A percentile compares a stretch with the other conserved stretches of the same genome.
Evolutionary conservation across 2,329 filamentous ascomycete species (phyloP).

Genomic region (Aspergillus eucalypticola): DNA sequence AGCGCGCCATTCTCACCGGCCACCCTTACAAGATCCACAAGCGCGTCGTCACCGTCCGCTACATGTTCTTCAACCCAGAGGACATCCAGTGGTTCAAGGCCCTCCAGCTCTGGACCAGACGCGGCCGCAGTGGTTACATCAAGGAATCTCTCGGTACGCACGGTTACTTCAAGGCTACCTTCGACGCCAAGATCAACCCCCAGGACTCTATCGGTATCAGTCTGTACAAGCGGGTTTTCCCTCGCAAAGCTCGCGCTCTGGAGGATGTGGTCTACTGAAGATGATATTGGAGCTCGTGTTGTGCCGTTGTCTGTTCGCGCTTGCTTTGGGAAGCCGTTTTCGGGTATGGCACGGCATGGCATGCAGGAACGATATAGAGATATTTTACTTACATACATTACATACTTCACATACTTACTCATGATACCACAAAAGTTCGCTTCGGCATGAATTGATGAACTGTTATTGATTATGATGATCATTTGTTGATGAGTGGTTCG

Average conservation of each 20-base stretch:
- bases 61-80: constrained; percentile 99
- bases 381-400: not conserved
- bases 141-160: constrained; percentile 95
- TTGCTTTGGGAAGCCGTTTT: constrained; percentile 1
- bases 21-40: constrained; percentile 99
- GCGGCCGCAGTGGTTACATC: constrained; percentile 84
- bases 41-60: constrained; percentile 91
- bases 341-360: not conserved
- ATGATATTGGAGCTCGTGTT: not conserved
- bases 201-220: constrained; percentile 92
- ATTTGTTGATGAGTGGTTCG: not conserved
- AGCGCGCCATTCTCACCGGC: constrained; percentile 89
- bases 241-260: constrained; percentile 63
- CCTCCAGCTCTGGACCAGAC: constrained; percentile 87
- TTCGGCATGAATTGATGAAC: constrained; percentile 27
- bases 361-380: not conserved
- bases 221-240: constrained; percentile 83
- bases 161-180: constrained; percentile 99
- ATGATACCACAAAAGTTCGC: constrained; percentile 30
- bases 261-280: constrained; percentile 30
- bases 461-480: constrained; percentile 5
- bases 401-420: not conserved
- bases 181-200: constrained; percentile 93
- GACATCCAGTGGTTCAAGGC: constrained; percentile 99
- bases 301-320: not conserved